Percentiles rank a stretch among this genome's conserved stretches.
These are phyloP conservation scores for Erigeron canadensis DNA, from an alignment of 129 eudicot species.

Conservation along the genomic window DNA sequence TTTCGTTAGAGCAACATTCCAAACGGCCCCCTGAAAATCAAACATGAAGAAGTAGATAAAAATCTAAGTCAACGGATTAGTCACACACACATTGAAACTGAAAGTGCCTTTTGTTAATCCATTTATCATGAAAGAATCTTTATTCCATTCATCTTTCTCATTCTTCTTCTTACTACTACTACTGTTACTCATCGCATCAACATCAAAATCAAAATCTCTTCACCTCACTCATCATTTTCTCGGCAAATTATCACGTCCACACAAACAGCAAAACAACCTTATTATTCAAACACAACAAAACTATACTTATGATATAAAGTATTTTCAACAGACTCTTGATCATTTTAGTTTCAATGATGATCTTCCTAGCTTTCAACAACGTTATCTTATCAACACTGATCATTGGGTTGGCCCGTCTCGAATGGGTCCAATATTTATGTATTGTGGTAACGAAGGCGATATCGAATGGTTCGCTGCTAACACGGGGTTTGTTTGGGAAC, in stretches of 20 bases:
- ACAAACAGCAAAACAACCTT: too few relatives aligned
- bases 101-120: too few relatives aligned
- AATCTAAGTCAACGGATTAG: too few relatives aligned
- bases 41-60: too few relatives aligned
- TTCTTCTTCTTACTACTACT: too few relatives aligned
- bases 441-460: constrained; percentile 91
- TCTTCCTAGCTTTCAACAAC: constrained; percentile 59
- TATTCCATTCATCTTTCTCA: too few relatives aligned
- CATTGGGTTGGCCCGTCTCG: constrained; percentile 73
- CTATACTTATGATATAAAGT: not conserved
- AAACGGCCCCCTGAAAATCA: too few relatives aligned
- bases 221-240: not conserved
- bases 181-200: too few relatives aligned
- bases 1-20: too few relatives aligned
- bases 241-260: not conserved
- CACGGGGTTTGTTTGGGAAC: constrained; percentile 86
- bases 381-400: constrained; percentile 64
- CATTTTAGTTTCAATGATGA: constrained; percentile 78
- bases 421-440: constrained; percentile 76
- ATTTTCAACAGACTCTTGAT: constrained; percentile 16
- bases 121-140: too few relatives aligned
- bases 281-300: not conserved
- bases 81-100: too few relatives aligned
- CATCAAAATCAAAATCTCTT: too few relatives aligned
- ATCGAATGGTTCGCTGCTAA: constrained; percentile 92